These are phyloP conservation scores for Hortiboletus campestris DNA, from an alignment of 768 basidiomycete species.

Conservation along the genomic window DNA sequence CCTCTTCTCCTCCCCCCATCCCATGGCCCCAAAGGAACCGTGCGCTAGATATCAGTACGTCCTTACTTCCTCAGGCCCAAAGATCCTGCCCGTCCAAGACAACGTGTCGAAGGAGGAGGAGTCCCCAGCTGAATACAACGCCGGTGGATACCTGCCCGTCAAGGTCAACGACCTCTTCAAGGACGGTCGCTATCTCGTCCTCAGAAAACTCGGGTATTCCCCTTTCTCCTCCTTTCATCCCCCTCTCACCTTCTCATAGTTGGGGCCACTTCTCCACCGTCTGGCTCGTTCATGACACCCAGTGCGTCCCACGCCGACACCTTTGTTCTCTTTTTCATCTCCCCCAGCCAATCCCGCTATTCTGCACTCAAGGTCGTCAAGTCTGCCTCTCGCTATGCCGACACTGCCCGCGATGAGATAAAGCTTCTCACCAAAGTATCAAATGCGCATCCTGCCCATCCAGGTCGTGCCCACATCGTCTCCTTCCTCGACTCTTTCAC, in stretches of 20 bases:
- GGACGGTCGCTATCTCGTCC: conserved; percentile 77
- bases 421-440: conserved; percentile 80
- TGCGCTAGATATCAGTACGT: conserved; percentile 78
- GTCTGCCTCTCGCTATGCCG: conserved; percentile 91
- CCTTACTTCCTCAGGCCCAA: conserved; percentile 60
- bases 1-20: conserved; percentile 5
- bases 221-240: neutral
- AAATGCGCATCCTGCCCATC: conserved; percentile 68
- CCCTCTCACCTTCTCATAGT: conserved; percentile 37
- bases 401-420: conserved; percentile 96
- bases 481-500: conserved; percentile 89
- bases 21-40: conserved; percentile 65
- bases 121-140: conserved; percentile 79
- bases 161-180: conserved; percentile 84
- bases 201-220: conserved; percentile 84
- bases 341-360: conserved; percentile 61
- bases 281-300: conserved; percentile 80
- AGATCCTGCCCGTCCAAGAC: conserved; percentile 70
- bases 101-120: conserved; percentile 73
- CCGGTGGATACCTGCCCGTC: conserved; percentile 78
- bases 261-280: conserved; percentile 98
- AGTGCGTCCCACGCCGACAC: conserved; percentile 46
- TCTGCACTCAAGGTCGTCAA: conserved; percentile 95
- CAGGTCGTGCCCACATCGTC: conserved; percentile 78
- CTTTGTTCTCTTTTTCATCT: conserved; percentile 14